A percentile compares a stretch with the other conserved stretches of the same genome.
phyloP scores from a whole-genome alignment of 768 basidiomycete species.

The Lyophyllum decastes region DNA sequence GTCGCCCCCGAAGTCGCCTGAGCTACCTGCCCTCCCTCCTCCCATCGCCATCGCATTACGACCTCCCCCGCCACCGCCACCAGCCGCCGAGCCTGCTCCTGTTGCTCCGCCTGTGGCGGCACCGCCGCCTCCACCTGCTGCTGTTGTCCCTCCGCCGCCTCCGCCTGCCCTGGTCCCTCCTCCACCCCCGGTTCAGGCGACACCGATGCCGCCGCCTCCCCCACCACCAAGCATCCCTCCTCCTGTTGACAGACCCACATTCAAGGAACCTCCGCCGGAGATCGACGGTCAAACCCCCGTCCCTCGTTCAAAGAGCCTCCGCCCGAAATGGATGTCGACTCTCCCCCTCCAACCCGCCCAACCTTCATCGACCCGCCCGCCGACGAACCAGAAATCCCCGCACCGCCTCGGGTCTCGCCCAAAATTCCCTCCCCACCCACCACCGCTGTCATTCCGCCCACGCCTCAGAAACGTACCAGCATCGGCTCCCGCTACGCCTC shows the following conservation, averaged over 20 bases:
- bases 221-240: conserved; percentile 24
- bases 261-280: conserved; percentile 67
- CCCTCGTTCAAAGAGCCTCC: conserved; percentile 67
- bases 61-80: conserved; percentile 23
- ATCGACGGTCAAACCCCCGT: conserved; percentile 33
- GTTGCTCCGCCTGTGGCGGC: conserved; percentile 21
- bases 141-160: conserved; percentile 28
- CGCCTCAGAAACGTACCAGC: conserved; percentile 47
- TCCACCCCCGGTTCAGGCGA: conserved; percentile 7
- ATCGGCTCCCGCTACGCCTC: conserved; percentile 27
- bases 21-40: conserved; percentile 30
- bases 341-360: conserved; percentile 38
- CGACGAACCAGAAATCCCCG: conserved; percentile 23
- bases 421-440: conserved; percentile 35
- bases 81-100: conserved; percentile 17
- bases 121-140: conserved; percentile 19
- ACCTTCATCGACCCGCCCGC: conserved; percentile 39
- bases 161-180: conserved; percentile 23
- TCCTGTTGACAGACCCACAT: conserved; percentile 31
- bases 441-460: conserved; percentile 53
- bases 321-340: conserved; percentile 52
- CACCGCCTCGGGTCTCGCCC: conserved; percentile 23
- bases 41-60: conserved; percentile 15
- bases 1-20: conserved; percentile 34
- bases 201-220: no score